phyloP scores from a whole-genome alignment of 257 asterid genomes.

The Solanum stenotomum region DNA sequence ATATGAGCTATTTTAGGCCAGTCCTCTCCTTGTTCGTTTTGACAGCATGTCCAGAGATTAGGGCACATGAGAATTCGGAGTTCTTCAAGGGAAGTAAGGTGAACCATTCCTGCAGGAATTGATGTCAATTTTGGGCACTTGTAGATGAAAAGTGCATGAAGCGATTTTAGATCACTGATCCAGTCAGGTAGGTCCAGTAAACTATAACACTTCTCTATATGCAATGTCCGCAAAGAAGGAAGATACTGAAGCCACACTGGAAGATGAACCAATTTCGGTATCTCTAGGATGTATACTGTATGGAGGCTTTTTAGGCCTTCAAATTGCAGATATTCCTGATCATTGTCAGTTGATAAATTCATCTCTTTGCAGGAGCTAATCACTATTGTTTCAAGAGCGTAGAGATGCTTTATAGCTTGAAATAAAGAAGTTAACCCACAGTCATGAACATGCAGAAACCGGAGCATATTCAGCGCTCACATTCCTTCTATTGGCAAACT shows the following conservation, averaged over 20 bases:
- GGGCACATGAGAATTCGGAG: background rate
- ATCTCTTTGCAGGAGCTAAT: background rate
- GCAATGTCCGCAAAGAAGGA: background rate
- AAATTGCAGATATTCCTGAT: background rate
- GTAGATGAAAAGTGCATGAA: background rate
- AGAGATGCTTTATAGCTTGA: background rate
- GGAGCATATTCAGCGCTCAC: background rate
- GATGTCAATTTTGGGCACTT: background rate
- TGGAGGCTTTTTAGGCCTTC: background rate
- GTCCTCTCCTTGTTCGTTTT: background rate
- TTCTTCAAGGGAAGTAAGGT: background rate
- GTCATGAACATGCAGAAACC: background rate
- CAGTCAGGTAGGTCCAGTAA: background rate
- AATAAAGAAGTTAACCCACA: background rate
- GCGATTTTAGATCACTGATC: background rate
- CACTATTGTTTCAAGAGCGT: background rate
- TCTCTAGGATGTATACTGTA: background rate
- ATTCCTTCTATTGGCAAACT: background rate
- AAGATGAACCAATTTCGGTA: background rate
- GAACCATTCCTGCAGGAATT: background rate
- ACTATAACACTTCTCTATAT: background rate
- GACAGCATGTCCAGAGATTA: background rate
- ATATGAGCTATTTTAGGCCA: background rate
- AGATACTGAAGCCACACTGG: background rate
- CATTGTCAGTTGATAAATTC: background rate